Evolutionary conservation across 805 yeast species (phyloP).

Genomic region (Wickerhamomyces strasburgensis): DNA sequence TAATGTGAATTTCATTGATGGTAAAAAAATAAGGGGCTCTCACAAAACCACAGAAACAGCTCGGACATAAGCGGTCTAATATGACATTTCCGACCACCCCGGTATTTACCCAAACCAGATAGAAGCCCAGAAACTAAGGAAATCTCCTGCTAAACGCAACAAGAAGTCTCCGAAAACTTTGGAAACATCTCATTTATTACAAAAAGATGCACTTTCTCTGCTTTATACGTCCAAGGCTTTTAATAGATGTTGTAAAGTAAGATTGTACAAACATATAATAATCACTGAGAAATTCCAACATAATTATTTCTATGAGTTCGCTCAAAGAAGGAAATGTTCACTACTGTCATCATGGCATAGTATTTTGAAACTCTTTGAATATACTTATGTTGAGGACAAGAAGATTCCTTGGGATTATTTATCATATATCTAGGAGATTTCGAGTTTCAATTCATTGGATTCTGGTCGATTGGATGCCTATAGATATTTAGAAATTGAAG

Average conservation of each 20-base stretch:
- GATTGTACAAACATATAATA: conserved; percentile 19
- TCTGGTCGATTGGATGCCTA: conserved; percentile 18
- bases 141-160: too few relatives aligned
- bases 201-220: conserved; percentile 16
- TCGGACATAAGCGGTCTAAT: too few relatives aligned
- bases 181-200: conserved; percentile 12
- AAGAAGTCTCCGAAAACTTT: too few relatives aligned
- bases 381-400: conserved; percentile 8
- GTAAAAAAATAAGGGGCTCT: too few relatives aligned
- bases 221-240: conserved; percentile 12
- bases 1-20: too few relatives aligned
- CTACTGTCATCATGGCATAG: conserved; percentile 18
- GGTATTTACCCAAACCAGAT: too few relatives aligned
- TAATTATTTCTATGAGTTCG: conserved; percentile 13
- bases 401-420: conserved; percentile 5
- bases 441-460: conserved; percentile 19
- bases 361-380: conserved; percentile 15
- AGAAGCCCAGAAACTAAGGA: too few relatives aligned
- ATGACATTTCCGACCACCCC: too few relatives aligned
- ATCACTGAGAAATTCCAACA: conserved; percentile 24
- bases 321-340: conserved; percentile 7
- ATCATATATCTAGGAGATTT: conserved; percentile 17
- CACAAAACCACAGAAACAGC: too few relatives aligned
- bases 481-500: conserved; percentile 9
- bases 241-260: conserved; percentile 10